Conservation (phyloP, 768 basidiomycete species). For the Fomitopsis serialis region DNA sequence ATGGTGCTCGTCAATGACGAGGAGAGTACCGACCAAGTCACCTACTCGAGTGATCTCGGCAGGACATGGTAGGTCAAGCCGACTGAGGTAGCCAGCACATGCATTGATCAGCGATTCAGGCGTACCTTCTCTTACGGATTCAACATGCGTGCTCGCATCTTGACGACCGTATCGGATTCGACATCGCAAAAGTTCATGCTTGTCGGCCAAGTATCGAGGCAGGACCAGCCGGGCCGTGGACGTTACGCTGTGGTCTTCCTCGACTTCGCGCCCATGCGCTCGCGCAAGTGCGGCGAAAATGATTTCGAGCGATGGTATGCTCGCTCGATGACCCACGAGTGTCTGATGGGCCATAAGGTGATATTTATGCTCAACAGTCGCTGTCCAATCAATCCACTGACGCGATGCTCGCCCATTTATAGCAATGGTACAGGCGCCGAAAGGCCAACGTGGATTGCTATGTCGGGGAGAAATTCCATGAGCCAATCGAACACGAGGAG, state of each 20-base stretch:
- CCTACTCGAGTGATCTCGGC: conserved; percentile 82
- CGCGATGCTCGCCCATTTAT: background rate
- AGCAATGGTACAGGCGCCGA: conserved; percentile 94
- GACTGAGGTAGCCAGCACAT: background rate
- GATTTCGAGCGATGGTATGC: conserved; percentile 94
- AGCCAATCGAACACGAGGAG: conserved; percentile 81
- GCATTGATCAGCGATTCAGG: conserved; percentile 38
- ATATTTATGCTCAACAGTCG: background rate
- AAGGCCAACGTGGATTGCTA: conserved; percentile 84
- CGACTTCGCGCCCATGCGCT: conserved; percentile 71
- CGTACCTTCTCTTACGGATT: conserved; percentile 62
- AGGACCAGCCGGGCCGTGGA: conserved; percentile 49
- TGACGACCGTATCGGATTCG: conserved; percentile 91
- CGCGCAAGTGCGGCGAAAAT: conserved; percentile 56
- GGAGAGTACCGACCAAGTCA: conserved; percentile 57
- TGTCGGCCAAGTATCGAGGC: conserved; percentile 67
- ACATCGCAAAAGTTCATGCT: conserved; percentile 96
- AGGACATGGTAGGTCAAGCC: conserved; percentile 61
- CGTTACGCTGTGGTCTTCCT: conserved; percentile 72
- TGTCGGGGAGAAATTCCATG: conserved; percentile 83
- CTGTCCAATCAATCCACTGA: background rate
- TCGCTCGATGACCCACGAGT: conserved; percentile 56
- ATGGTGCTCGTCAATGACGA: conserved; percentile 85
- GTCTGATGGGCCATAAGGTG: conserved; percentile 91
- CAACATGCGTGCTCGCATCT: conserved; percentile 61